Conservation (phyloP, 495 filamentous ascomycete species). For the Podospora australis region DNA sequence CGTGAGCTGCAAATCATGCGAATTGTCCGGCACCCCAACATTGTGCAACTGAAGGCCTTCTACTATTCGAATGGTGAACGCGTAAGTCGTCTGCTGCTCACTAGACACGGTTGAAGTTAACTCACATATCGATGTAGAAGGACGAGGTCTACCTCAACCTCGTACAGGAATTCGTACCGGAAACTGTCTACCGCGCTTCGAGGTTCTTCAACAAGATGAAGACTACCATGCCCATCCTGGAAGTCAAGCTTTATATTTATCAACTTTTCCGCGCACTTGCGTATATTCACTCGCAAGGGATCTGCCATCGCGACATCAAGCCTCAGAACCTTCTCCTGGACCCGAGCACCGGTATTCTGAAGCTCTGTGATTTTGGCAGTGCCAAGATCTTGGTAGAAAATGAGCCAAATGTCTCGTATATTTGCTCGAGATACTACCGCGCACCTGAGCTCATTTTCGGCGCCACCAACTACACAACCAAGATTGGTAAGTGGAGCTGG, state of each 20-base stretch:
- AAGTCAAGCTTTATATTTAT: slow-evolving; percentile 99
- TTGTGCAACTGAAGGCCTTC: slow-evolving; percentile 97
- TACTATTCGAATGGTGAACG: slow-evolving; percentile 99
- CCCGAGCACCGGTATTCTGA: slow-evolving; percentile 81
- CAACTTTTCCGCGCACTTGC: slow-evolving; percentile 97
- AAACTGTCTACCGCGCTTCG: slow-evolving; percentile 97
- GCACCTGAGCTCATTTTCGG: slow-evolving; percentile 98
- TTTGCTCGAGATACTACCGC: slow-evolving; percentile 98
- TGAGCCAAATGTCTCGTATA: slow-evolving; percentile 99
- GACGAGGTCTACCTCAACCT: slow-evolving; percentile 99
- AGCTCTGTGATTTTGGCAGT: slow-evolving; percentile 98
- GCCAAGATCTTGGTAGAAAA: slow-evolving; percentile 99
- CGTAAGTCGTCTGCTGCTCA: slow-evolving; percentile 55
- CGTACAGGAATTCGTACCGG: slow-evolving; percentile 95
- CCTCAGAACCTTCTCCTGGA: slow-evolving; percentile 95
- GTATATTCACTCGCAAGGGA: slow-evolving; percentile 98
- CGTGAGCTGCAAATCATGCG: slow-evolving; percentile 99
- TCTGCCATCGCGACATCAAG: slow-evolving; percentile 99
- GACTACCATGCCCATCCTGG: slow-evolving; percentile 97
- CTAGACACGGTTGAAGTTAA: too few relatives aligned
- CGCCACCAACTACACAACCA: slow-evolving; percentile 98
- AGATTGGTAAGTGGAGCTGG: slow-evolving; percentile 69
- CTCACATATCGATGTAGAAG: slow-evolving; percentile 57
- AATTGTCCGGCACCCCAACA: slow-evolving; percentile 97
- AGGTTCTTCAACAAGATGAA: slow-evolving; percentile 99